Percentiles rank a stretch among this genome's conserved stretches.
Conservation (phyloP, 2,329 filamentous ascomycete species). For the Aspergillus arachidicola region DNA sequence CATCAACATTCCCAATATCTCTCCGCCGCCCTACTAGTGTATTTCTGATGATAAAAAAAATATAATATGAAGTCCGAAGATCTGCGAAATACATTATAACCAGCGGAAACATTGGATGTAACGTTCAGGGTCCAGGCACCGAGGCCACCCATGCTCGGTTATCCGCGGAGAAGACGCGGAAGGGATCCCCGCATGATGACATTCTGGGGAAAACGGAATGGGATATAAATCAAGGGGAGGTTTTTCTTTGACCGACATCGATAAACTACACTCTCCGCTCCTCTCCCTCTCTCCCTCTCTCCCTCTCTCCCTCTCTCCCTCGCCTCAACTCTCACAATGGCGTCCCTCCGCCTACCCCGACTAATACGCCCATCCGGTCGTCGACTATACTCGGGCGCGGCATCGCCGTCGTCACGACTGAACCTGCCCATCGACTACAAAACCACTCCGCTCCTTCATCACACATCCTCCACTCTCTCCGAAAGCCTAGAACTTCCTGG, state of each 20-base stretch:
- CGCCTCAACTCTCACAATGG: slow-evolving; percentile 8
- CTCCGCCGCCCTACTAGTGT: too few relatives aligned
- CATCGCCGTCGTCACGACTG: slow-evolving; percentile 60
- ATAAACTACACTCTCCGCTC: neutral
- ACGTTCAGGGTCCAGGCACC: neutral
- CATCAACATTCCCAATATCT: neutral
- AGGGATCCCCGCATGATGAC: slow-evolving; percentile 4
- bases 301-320: neutral
- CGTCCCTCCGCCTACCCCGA: slow-evolving; percentile 14
- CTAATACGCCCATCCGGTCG: slow-evolving; percentile 19
- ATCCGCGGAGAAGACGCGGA: neutral
- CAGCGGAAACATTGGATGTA: neutral
- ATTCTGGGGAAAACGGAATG: slow-evolving; percentile 5
- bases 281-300: neutral
- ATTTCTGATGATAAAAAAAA: neutral
- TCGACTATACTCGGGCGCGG: slow-evolving; percentile 49
- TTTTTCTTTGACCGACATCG: neutral
- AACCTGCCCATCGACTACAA: slow-evolving; percentile 89
- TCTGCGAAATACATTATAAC: neutral
- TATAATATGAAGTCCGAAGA: neutral
- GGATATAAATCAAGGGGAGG: slow-evolving; percentile 2
- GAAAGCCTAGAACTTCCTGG: slow-evolving; percentile 72
- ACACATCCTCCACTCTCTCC: slow-evolving; percentile 73
- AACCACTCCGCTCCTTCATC: slow-evolving; percentile 77
- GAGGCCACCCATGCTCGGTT: slow-evolving; percentile 1